phyloP scores from a whole-genome alignment of 306 rosid species.

The Prunus persica region Prunus_persica_NCBIv2 NC_034009.1:31039001-31039500 shows the following conservation, averaged over 20 bases:
- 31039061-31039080: background rate
- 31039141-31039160: too few relatives aligned
- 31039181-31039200: background rate
- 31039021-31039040: background rate
- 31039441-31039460: background rate
- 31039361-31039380: background rate
- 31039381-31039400: background rate
- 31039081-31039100: too few relatives aligned
- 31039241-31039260: background rate
- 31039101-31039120: too few relatives aligned
- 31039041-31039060: background rate
- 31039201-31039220: background rate
- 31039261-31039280: background rate
- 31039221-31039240: background rate
- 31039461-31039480: background rate
- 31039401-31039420: too few relatives aligned
- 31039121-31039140: too few relatives aligned
- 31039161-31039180: too few relatives aligned
- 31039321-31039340: conserved; percentile 91
- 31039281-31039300: conserved; percentile 80
- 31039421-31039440: background rate
- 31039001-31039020: background rate
- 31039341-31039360: conserved; percentile 47
- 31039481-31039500: background rate
- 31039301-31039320: conserved; percentile 99